These are phyloP conservation scores for Fusarium oxysporum DNA, from an alignment of 2,329 filamentous ascomycete species.

Conservation along the genomic window DNA sequence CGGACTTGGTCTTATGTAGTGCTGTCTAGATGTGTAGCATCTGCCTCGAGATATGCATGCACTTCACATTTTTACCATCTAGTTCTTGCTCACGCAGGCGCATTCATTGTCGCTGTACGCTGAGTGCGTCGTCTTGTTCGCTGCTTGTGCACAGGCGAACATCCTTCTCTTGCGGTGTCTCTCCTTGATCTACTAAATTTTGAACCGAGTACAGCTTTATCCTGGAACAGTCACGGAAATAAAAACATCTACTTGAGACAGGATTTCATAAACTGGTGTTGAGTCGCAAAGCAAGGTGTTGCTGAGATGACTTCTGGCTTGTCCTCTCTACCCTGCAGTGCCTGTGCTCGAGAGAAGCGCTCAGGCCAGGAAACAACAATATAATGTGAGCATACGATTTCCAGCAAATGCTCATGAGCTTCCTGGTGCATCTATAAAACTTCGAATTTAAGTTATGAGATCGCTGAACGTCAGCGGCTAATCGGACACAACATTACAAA, in stretches of 20 bases:
- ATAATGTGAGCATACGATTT: background rate
- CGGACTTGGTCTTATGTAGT: background rate
- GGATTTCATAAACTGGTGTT: accelerated
- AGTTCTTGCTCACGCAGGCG: accelerated
- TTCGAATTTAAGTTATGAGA: accelerated
- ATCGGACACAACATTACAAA: background rate
- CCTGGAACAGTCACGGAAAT: background rate
- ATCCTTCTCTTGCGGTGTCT: background rate
- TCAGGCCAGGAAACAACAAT: accelerated
- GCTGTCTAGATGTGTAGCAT: background rate
- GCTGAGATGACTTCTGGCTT: accelerated
- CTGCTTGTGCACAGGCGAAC: accelerated
- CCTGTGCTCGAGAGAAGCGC: background rate
- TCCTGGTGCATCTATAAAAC: accelerated
- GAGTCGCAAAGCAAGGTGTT: accelerated
- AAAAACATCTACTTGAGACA: accelerated
- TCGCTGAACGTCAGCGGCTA: accelerated
- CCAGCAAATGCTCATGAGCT: background rate
- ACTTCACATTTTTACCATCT: too few species aligned
- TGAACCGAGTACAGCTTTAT: background rate
- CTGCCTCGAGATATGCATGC: background rate
- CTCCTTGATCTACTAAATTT: too few species aligned
- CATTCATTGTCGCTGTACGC: background rate
- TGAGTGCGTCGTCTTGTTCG: too few species aligned
- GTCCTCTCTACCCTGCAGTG: background rate